Evolutionary conservation across 2,329 filamentous ascomycete species (phyloP).

Genomic region (Hymenoscyphus repandus): DNA sequence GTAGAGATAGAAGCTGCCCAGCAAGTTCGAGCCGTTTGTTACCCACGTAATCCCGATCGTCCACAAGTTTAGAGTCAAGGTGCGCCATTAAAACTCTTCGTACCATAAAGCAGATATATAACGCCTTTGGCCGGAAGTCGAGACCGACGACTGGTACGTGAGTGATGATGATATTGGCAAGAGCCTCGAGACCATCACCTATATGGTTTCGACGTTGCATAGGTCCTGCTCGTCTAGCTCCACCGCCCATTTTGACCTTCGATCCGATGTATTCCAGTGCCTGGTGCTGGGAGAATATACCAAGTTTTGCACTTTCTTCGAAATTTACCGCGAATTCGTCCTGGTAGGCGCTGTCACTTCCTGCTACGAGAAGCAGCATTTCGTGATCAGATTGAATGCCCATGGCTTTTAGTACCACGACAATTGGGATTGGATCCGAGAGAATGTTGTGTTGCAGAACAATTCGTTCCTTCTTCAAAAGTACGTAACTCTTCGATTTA

Average conservation of each 20-base stretch:
- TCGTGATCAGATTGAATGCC: constrained; percentile 93
- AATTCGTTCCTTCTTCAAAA: constrained; percentile 88
- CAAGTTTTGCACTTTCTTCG: constrained; percentile 79
- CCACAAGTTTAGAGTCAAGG: constrained; percentile 81
- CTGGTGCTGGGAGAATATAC: constrained; percentile 89
- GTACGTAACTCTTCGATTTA: constrained; percentile 96
- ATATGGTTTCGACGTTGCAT: constrained; percentile 70
- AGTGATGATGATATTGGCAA: constrained; percentile 88
- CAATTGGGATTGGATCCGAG: constrained; percentile 89
- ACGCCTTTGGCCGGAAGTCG: constrained; percentile 93
- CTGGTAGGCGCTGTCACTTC: constrained; percentile 81
- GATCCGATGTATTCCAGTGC: constrained; percentile 87
- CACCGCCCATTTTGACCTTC: constrained; percentile 80
- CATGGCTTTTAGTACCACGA: constrained; percentile 87
- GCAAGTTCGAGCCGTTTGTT: constrained; percentile 96
- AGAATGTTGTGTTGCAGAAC: constrained; percentile 89
- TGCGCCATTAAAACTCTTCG: constrained; percentile 93
- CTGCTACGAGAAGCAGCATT: constrained; percentile 85
- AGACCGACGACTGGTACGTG: constrained; percentile 88
- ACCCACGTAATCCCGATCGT: constrained; percentile 95
- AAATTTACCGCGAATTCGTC: constrained; percentile 96
- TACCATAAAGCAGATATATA: constrained; percentile 96
- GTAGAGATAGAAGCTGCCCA: constrained; percentile 83
- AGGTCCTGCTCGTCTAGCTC: constrained; percentile 44
- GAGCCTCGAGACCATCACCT: constrained; percentile 86